Percentiles rank a stretch among this genome's conserved stretches.
Conservation (phyloP, 805 yeast genomes). For the Schwanniomyces polymorphus region DNA sequence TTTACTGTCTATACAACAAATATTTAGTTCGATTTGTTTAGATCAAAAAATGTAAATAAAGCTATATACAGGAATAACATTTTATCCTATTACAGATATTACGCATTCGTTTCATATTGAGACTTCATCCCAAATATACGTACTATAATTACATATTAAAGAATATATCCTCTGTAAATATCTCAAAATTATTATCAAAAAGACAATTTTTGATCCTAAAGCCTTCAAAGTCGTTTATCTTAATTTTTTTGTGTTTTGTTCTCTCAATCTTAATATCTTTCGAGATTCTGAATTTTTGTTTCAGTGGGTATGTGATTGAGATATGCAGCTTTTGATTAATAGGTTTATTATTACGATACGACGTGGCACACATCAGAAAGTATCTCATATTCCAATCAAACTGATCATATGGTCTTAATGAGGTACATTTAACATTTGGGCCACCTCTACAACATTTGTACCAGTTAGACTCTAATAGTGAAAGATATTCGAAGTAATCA, state of each 20-base stretch:
- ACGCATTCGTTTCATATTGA: neutral
- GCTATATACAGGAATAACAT: neutral
- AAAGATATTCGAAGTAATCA: conserved; percentile 15
- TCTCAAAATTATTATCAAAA: conserved; percentile 7
- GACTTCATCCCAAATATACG: neutral
- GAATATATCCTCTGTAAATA: conserved; percentile 10
- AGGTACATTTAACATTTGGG: neutral
- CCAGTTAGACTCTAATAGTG: conserved; percentile 9
- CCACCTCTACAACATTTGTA: conserved; percentile 5
- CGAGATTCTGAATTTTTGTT: conserved; percentile 7
- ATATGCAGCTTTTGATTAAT: neutral
- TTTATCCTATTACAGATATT: neutral
- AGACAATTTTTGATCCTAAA: conserved; percentile 7
- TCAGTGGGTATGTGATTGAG: neutral
- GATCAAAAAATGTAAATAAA: neutral
- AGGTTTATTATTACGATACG: conserved; percentile 1
- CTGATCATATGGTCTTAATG: neutral
- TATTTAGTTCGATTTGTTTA: neutral
- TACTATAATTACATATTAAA: conserved; percentile 2
- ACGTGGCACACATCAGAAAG: conserved; percentile 1
- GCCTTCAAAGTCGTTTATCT: neutral
- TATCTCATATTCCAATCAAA: neutral
- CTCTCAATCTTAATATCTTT: conserved; percentile 4
- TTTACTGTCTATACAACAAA: neutral
- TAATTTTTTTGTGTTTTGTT: neutral